A percentile compares a stretch with the other conserved stretches of the same genome.
These are phyloP conservation scores for Lasiodiplodia sp. DNA, from an alignment of 2,329 filamentous ascomycete genomes.

Conservation along the genomic window DNA sequence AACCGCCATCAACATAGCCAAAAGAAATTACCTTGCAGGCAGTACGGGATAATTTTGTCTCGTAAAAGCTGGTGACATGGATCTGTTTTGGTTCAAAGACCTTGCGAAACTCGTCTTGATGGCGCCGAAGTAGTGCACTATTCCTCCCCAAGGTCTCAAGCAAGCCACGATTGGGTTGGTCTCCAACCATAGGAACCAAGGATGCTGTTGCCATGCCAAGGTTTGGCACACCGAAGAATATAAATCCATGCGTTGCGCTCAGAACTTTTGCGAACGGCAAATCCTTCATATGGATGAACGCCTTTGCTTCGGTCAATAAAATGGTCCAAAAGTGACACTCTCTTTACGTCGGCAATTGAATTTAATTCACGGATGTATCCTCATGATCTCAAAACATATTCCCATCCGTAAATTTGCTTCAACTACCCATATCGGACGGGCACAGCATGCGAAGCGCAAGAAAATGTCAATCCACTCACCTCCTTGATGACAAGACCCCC, in stretches of 20 bases:
- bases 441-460: too few species aligned
- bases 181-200: neutral
- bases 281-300: neutral
- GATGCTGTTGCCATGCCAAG: neutral
- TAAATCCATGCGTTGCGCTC: neutral
- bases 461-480: neutral
- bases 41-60: neutral
- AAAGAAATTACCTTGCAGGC: neutral
- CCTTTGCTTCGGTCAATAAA: neutral
- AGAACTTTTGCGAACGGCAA: accelerated
- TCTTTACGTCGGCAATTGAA: neutral
- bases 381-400: too few species aligned
- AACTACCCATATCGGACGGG: too few species aligned
- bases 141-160: neutral
- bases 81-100: neutral
- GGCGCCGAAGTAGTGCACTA: neutral
- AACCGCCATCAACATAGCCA: too few species aligned
- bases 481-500: neutral
- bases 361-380: too few species aligned
- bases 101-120: neutral
- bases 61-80: neutral
- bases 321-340: neutral
- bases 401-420: too few species aligned
- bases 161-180: neutral
- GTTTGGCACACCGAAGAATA: neutral